phyloP scores from a whole-genome alignment of 2,329 filamentous ascomycete species.

The Westerdykella ornata region DNA sequence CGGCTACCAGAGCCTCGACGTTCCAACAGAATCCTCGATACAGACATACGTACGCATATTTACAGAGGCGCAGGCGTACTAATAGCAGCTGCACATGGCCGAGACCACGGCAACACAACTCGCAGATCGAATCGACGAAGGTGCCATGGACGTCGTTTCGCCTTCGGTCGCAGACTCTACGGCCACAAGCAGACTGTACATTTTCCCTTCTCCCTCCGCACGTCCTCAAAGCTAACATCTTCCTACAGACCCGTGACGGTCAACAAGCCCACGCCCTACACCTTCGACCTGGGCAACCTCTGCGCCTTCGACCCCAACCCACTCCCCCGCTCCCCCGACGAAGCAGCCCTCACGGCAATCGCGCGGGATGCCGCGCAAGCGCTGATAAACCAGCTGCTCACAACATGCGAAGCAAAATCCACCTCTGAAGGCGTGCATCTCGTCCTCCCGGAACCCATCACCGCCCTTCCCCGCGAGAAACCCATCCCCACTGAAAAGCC shows the following conservation, averaged over 20 bases:
- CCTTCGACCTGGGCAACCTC: constrained; percentile 84
- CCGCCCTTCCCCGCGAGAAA: constrained; percentile 80
- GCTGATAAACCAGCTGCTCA: constrained; percentile 90
- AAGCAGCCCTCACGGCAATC: constrained; percentile 62
- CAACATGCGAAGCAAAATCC: constrained; percentile 72
- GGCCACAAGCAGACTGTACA: constrained; percentile 27
- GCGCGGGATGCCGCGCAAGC: constrained; percentile 88
- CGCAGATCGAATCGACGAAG: constrained; percentile 24
- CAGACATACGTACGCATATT: too few relatives aligned
- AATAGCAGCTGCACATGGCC: constrained; percentile 11
- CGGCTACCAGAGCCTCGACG: not conserved
- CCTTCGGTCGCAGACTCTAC: constrained; percentile 32
- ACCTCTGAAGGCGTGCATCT: constrained; percentile 67
- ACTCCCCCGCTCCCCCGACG: constrained; percentile 53
- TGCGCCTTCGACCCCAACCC: constrained; percentile 85
- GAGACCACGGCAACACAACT: constrained; percentile 26
- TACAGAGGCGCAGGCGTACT: not conserved
- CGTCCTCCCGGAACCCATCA: constrained; percentile 63
- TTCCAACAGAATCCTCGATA: not conserved
- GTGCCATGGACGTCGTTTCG: constrained; percentile 30
- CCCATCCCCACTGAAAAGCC: constrained; percentile 74
- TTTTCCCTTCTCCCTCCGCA: constrained; percentile 6
- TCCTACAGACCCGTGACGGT: constrained; percentile 30
- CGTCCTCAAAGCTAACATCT: not conserved
- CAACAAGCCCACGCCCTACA: constrained; percentile 79